phyloP scores from a whole-genome alignment of 345 rosid species.

The Chamaenerion angustifolium region DNA sequence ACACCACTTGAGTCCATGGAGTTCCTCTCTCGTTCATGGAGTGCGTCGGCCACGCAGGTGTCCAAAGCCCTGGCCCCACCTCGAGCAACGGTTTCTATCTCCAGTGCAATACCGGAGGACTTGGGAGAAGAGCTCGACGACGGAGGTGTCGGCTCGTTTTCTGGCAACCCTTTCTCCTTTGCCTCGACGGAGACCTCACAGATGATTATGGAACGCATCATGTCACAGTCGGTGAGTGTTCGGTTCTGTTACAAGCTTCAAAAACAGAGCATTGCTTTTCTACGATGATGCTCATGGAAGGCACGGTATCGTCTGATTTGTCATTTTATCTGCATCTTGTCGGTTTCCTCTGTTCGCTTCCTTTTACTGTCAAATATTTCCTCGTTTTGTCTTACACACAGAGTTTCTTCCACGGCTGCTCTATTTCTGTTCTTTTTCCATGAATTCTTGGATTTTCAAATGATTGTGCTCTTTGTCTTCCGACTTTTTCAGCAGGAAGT shows the following conservation, averaged over 20 bases:
- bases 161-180: slow-evolving; percentile 87
- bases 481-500: slow-evolving; percentile 9
- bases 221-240: slow-evolving; percentile 96
- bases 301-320: neutral
- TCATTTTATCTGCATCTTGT: neutral
- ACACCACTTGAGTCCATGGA: slow-evolving; percentile 92
- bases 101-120: slow-evolving; percentile 43
- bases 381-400: neutral
- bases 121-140: slow-evolving; percentile 52
- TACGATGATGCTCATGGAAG: too few species aligned
- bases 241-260: too few species aligned
- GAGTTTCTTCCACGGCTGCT: neutral
- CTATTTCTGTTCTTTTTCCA: too few species aligned
- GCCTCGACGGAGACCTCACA: slow-evolving; percentile 93
- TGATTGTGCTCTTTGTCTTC: neutral
- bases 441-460: neutral
- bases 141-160: slow-evolving; percentile 23
- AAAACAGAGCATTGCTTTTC: too few species aligned
- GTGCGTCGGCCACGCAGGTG: slow-evolving; percentile 73
- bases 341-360: neutral
- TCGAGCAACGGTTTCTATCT: slow-evolving; percentile 30
- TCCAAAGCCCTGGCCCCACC: slow-evolving; percentile 56
- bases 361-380: neutral
- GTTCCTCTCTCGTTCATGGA: slow-evolving; percentile 93
- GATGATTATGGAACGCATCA: slow-evolving; percentile 94